Conservation (phyloP, 352 stramenopile genomes). For the Phytophthora colocasiae region DNA sequence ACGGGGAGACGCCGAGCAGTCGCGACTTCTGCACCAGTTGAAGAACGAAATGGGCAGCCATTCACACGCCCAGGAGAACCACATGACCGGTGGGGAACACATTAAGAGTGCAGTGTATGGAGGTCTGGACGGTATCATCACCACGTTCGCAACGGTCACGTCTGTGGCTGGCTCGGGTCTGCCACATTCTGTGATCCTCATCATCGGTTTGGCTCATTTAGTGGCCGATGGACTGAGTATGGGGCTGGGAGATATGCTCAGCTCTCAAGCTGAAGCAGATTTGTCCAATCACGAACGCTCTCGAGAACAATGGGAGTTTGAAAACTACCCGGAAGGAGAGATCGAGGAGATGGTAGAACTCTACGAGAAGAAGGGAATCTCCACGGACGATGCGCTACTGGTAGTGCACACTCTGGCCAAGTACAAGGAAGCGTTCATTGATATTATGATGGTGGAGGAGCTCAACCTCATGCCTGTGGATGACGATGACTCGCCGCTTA, state of each 20-base stretch:
- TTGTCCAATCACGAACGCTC: slow-evolving; percentile 93
- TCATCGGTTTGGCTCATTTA: slow-evolving; percentile 95
- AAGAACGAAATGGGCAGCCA: slow-evolving; percentile 66
- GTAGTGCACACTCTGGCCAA: slow-evolving; percentile 96
- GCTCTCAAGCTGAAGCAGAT: slow-evolving; percentile 93
- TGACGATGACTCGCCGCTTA: slow-evolving; percentile 90
- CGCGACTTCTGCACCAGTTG: slow-evolving; percentile 69
- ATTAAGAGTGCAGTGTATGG: slow-evolving; percentile 94
- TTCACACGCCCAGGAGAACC: slow-evolving; percentile 76
- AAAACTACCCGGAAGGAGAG: slow-evolving; percentile 96
- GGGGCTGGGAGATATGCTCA: slow-evolving; percentile 96
- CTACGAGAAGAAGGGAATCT: slow-evolving; percentile 93
- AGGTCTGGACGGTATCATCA: slow-evolving; percentile 97
- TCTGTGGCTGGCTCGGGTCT: slow-evolving; percentile 92
- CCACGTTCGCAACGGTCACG: slow-evolving; percentile 96
- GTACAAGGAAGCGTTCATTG: slow-evolving; percentile 98
- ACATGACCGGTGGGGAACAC: slow-evolving; percentile 72
- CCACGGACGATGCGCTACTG: slow-evolving; percentile 87
- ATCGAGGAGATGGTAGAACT: slow-evolving; percentile 98
- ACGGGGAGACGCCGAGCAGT: slow-evolving; percentile 57
- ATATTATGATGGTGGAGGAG: slow-evolving; percentile 98
- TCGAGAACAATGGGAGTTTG: slow-evolving; percentile 95
- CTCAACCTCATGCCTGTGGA: slow-evolving; percentile 95
- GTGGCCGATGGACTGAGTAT: slow-evolving; percentile 96
- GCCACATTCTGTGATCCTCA: slow-evolving; percentile 92